Evolutionary conservation across 306 rosid genomes (phyloP).

Genomic region (Casuarina cunninghamiana): DNA sequence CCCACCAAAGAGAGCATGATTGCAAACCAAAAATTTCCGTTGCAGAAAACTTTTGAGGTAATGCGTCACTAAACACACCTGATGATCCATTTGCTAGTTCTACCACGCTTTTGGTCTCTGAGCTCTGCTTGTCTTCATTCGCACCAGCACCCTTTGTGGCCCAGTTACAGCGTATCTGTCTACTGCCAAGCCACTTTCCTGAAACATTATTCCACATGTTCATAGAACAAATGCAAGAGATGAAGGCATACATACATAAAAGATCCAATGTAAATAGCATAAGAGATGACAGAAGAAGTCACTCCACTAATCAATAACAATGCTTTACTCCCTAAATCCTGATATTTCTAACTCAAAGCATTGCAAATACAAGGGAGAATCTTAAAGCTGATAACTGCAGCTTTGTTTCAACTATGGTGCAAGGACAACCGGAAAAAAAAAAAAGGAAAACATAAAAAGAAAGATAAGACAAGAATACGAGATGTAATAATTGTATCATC

Average conservation of each 20-base stretch:
- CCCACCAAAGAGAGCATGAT: neutral
- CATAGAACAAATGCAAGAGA: conserved; percentile 1
- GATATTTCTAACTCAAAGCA: neutral
- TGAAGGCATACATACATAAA: neutral
- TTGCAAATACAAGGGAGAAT: neutral
- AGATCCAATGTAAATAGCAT: neutral
- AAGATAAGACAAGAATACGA: neutral
- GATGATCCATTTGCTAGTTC: conserved; percentile 92
- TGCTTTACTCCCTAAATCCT: neutral
- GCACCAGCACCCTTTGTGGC: conserved; percentile 91
- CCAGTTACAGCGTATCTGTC: conserved; percentile 98
- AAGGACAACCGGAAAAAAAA: neutral
- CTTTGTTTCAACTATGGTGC: too few species aligned
- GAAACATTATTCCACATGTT: conserved; percentile 16
- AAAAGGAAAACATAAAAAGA: neutral
- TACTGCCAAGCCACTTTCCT: conserved; percentile 99
- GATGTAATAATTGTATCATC: neutral
- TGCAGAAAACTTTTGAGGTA: neutral
- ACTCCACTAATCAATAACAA: neutral
- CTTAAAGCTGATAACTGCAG: neutral
- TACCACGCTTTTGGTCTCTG: conserved; percentile 79
- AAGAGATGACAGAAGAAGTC: neutral
- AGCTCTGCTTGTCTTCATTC: conserved; percentile 75
- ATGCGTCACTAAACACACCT: conserved; percentile 40
- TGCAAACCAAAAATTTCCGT: neutral